Evolutionary conservation across 139 green algal species (phyloP).

Genomic region (Zygnema cylindricum): DNA sequence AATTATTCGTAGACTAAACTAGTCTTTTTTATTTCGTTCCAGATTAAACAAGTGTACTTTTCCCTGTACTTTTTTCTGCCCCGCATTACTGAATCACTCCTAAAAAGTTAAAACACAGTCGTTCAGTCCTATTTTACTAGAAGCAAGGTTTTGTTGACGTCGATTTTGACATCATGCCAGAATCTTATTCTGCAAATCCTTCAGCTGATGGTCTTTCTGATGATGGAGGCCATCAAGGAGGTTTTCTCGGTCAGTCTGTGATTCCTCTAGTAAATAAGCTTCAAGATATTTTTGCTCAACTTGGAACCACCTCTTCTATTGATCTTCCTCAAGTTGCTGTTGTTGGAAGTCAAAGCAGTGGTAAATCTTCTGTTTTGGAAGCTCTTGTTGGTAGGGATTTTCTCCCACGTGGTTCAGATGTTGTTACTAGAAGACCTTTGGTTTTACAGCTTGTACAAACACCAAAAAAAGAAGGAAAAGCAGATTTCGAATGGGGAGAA

Average conservation of each 20-base stretch:
- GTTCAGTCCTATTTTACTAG: too few relatives aligned
- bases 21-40: too few relatives aligned
- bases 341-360: conserved; percentile 91
- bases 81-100: too few relatives aligned
- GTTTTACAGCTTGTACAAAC: conserved; percentile 88
- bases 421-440: conserved; percentile 83
- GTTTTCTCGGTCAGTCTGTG: conserved; percentile 50
- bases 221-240: background rate
- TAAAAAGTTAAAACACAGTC: too few relatives aligned
- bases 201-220: background rate
- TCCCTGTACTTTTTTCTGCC: too few relatives aligned
- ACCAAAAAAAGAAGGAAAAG: background rate
- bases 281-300: conserved; percentile 63
- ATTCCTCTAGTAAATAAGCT: conserved; percentile 62
- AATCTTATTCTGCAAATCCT: background rate
- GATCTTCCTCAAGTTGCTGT: conserved; percentile 81
- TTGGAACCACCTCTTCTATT: conserved; percentile 42
- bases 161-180: too few relatives aligned
- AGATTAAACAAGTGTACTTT: too few relatives aligned
- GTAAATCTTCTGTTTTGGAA: conserved; percentile 95
- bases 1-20: too few relatives aligned
- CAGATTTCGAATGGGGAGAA: conserved; percentile 85
- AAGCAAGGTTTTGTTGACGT: too few relatives aligned
- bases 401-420: conserved; percentile 81
- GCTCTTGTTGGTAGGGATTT: conserved; percentile 90